These are phyloP conservation scores for Rheum nobile DNA, from an alignment of 148 eudicot species.

Conservation along the genomic window DNA sequence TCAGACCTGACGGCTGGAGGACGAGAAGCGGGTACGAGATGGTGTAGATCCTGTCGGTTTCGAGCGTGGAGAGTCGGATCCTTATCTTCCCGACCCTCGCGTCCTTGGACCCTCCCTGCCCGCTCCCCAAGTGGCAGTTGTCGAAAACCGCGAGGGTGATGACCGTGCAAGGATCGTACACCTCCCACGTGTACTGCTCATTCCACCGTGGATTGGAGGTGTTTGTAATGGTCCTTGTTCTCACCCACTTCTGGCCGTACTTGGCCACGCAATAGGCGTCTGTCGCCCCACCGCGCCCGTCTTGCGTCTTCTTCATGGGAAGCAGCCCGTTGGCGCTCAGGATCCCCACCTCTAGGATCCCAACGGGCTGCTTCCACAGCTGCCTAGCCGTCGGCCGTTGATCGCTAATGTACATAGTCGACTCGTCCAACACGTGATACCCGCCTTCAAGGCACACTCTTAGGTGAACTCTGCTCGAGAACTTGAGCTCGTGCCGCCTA, in stretches of 20 bases:
- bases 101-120: not conserved
- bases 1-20: constrained; percentile 4
- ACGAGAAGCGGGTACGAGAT: constrained; percentile 6
- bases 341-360: constrained; percentile 10
- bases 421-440: constrained; percentile 36
- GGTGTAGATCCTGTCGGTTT: constrained; percentile 10
- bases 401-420: constrained; percentile 43
- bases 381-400: constrained; percentile 33
- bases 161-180: constrained; percentile 10
- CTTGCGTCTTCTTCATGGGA: not conserved
- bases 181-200: constrained; percentile 14
- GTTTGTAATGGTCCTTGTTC: constrained; percentile 2
- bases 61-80: constrained; percentile 8
- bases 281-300: not conserved
- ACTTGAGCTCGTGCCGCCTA: constrained; percentile 25
- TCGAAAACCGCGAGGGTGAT: constrained; percentile 9
- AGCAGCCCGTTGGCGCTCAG: constrained; percentile 5
- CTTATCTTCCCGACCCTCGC: constrained; percentile 9
- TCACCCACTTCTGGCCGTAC: constrained; percentile 11
- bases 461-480: constrained; percentile 29
- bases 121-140: not conserved
- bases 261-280: constrained; percentile 11
- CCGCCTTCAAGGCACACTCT: constrained; percentile 36
- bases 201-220: constrained; percentile 4
- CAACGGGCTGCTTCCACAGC: constrained; percentile 28